Percentiles rank a stretch among this genome's conserved stretches.
Evolutionary conservation across 2,329 filamentous ascomycete genomes (phyloP).

Genomic region (Pyrenophora tritici-repentis): DNA sequence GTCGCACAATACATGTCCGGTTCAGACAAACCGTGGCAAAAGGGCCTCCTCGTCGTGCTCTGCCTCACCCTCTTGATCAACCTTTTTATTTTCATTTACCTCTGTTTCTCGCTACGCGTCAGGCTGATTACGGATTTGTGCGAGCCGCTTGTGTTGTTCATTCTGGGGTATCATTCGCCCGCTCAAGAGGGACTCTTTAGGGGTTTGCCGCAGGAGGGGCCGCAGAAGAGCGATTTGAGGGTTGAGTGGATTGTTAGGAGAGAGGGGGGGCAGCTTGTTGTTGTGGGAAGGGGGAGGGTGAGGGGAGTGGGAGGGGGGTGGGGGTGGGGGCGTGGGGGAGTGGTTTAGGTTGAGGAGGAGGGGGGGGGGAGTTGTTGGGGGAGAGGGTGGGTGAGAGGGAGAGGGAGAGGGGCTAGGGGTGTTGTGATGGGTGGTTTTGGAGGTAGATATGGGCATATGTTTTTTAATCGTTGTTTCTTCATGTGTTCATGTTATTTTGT

Average conservation of each 20-base stretch:
- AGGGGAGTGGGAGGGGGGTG: background rate
- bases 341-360: slow-evolving; percentile 4
- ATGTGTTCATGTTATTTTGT: too few species aligned
- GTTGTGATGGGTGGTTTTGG: too few species aligned
- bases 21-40: slow-evolving; percentile 8
- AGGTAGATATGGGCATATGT: too few species aligned
- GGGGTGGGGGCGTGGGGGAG: background rate
- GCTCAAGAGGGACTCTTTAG: background rate
- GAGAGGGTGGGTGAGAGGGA: background rate
- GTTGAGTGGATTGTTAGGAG: slow-evolving; percentile 8
- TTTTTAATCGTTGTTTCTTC: too few species aligned
- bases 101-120: slow-evolving; percentile 4
- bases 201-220: slow-evolving; percentile 5
- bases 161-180: slow-evolving; percentile 10
- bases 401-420: background rate
- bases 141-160: slow-evolving; percentile 12
- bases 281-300: slow-evolving; percentile 3
- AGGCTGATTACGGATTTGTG: slow-evolving; percentile 12
- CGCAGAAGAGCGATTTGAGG: background rate
- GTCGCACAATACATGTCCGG: slow-evolving; percentile 18
- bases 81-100: slow-evolving; percentile 12
- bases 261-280: slow-evolving; percentile 1
- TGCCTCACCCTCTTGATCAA: slow-evolving; percentile 4
- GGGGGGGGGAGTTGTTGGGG: background rate
- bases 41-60: slow-evolving; percentile 7